phyloP scores from a whole-genome alignment of 768 basidiomycete genomes.

The Boletellus emodensis region DNA sequence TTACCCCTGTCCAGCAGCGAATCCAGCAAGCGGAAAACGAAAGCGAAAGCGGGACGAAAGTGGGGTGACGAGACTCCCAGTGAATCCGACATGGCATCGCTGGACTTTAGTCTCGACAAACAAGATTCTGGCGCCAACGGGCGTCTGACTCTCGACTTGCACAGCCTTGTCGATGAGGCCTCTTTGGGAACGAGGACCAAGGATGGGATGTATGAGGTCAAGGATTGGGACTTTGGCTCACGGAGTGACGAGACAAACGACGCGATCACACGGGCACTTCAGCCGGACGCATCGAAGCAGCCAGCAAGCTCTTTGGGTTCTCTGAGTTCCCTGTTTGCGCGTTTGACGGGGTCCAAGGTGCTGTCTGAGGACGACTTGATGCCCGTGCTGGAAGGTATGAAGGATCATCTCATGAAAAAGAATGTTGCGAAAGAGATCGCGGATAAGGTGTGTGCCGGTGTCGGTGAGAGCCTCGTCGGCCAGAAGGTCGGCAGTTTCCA shows the following conservation, averaged over 20 bases:
- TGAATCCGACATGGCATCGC: conserved; percentile 86
- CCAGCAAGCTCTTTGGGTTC: conserved; percentile 51
- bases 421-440: conserved; percentile 96
- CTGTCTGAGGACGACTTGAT: conserved; percentile 79
- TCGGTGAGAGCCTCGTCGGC: conserved; percentile 86
- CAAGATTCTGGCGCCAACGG: conserved; percentile 32
- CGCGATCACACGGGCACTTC: conserved; percentile 58
- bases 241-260: conserved; percentile 43
- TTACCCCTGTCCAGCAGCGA: conserved; percentile 51
- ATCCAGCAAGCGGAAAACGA: conserved; percentile 55
- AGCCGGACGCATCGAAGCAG: conserved; percentile 35
- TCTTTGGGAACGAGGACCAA: conserved; percentile 74
- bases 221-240: conserved; percentile 79
- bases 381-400: conserved; percentile 91
- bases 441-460: conserved; percentile 90
- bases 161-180: conserved; percentile 60
- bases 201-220: conserved; percentile 72
- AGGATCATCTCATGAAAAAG: conserved; percentile 97
- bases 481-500: conserved; percentile 89
- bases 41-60: conserved; percentile 76
- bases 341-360: conserved; percentile 80
- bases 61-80: conserved; percentile 85
- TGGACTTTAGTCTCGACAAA: conserved; percentile 80
- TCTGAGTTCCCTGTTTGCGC: conserved; percentile 76
- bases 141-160: conserved; percentile 44